These are phyloP conservation scores for Aspergillus diversus DNA, from an alignment of 495 filamentous ascomycete species.

Conservation along the genomic window DNA sequence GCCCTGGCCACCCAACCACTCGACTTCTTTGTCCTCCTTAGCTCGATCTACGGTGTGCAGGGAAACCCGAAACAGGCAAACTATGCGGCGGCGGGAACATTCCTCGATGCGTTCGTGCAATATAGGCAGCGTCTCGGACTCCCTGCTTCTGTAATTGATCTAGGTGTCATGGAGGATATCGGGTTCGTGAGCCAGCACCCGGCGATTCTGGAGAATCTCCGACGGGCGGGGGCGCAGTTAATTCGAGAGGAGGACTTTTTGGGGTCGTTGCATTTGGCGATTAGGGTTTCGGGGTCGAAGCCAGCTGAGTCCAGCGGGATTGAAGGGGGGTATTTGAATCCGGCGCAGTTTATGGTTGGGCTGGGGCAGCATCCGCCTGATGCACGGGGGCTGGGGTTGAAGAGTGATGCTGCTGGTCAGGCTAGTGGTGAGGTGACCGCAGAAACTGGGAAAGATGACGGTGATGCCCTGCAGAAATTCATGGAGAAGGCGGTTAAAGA, in stretches of 20 bases:
- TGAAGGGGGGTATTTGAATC: not conserved
- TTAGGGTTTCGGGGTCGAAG: not conserved
- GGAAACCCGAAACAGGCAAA: conserved; percentile 32
- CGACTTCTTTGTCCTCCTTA: conserved; percentile 49
- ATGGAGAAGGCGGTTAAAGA: not conserved
- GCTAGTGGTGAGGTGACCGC: not conserved
- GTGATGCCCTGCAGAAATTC: not conserved
- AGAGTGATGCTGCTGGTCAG: not conserved
- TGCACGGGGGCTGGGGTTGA: not conserved
- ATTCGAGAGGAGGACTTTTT: not conserved
- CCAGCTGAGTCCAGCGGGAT: too few species aligned
- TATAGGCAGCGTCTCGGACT: conserved; percentile 24
- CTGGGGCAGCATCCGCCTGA: not conserved
- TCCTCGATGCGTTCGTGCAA: conserved; percentile 30
- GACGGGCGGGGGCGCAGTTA: not conserved
- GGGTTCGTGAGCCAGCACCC: conserved; percentile 25
- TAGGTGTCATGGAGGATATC: conserved; percentile 44
- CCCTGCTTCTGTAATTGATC: conserved; percentile 29
- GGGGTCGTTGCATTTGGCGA: conserved; percentile 24
- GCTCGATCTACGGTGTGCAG: conserved; percentile 28
- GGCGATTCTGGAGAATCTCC: not conserved
- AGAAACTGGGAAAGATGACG: not conserved
- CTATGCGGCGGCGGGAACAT: conserved; percentile 33
- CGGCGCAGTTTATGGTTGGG: not conserved
- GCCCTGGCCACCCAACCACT: conserved; percentile 21